These are phyloP conservation scores for Fusarium piperis DNA, from an alignment of 2,329 filamentous ascomycete species.

Conservation along the genomic window DNA sequence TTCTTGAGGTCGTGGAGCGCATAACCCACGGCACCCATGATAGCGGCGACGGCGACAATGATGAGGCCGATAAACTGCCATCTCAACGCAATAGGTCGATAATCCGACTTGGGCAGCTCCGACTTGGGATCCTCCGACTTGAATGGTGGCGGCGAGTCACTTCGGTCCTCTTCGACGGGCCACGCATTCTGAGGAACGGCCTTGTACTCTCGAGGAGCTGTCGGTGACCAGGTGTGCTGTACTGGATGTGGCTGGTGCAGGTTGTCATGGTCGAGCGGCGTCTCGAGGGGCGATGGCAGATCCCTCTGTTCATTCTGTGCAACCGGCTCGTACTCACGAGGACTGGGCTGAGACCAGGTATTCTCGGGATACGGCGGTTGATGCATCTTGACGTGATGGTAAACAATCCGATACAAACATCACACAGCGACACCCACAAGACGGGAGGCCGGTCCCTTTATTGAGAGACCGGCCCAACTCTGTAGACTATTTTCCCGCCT, in stretches of 20 bases:
- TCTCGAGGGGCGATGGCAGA: background rate
- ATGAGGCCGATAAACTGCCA: conserved; percentile 31
- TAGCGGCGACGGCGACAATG: conserved; percentile 4
- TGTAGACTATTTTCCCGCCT: background rate
- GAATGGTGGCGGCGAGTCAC: background rate
- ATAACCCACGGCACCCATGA: conserved; percentile 21
- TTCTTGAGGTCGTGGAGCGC: background rate
- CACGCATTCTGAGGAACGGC: conserved; percentile 17
- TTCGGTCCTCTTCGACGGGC: conserved; percentile 1
- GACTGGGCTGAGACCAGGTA: background rate
- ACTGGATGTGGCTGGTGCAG: conserved; percentile 1
- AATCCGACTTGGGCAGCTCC: conserved; percentile 22
- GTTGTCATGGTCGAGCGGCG: background rate
- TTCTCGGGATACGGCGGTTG: background rate
- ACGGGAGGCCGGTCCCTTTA: background rate
- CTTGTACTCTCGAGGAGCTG: conserved; percentile 19
- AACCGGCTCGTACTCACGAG: background rate
- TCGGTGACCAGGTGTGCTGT: background rate
- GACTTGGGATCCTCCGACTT: background rate
- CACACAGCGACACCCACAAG: background rate
- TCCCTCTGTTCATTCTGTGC: background rate
- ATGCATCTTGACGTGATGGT: background rate
- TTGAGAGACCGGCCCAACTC: background rate
- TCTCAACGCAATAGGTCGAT: conserved; percentile 30
- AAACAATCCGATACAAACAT: background rate